A percentile compares a stretch with the other conserved stretches of the same genome.
Conservation (phyloP, 1,284 basidiomycete species). For the Fomitopsis schrenkii region DNA sequence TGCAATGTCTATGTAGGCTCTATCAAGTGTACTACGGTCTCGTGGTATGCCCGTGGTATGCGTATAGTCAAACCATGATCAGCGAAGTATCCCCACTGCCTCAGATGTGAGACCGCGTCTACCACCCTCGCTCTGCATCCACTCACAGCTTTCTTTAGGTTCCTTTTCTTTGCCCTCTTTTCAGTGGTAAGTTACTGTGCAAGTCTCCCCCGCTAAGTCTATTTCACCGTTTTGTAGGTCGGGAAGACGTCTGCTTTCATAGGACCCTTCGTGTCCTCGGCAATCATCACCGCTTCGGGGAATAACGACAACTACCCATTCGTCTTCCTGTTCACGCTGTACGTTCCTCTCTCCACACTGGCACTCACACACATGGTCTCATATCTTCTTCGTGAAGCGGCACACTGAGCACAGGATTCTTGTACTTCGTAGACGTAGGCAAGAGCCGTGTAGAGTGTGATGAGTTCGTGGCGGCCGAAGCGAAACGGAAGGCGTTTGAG, state of each 20-base stretch:
- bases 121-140: constrained; percentile 6
- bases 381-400: constrained; percentile 37
- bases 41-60: constrained; percentile 83
- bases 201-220: not conserved
- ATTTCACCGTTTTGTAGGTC: constrained; percentile 33
- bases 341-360: constrained; percentile 23
- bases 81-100: constrained; percentile 75
- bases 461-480: constrained; percentile 58
- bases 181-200: constrained; percentile 65
- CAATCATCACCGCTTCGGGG: constrained; percentile 64
- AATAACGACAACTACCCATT: constrained; percentile 82
- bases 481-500: constrained; percentile 43
- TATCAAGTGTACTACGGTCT: constrained; percentile 75
- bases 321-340: constrained; percentile 74
- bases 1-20: constrained; percentile 33
- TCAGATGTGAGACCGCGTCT: constrained; percentile 50
- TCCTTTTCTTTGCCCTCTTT: constrained; percentile 76
- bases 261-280: constrained; percentile 74
- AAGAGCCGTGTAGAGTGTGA: constrained; percentile 68
- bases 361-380: not conserved
- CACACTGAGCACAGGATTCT: constrained; percentile 55
- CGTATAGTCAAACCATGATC: constrained; percentile 82
- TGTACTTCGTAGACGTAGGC: constrained; percentile 66
- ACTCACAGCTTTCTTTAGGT: constrained; percentile 37
- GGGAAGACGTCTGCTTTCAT: constrained; percentile 83